Base-by-base conservation (phyloP, 2,329 filamentous ascomycete genomes). In the Aspergillus neoniger region DNA sequence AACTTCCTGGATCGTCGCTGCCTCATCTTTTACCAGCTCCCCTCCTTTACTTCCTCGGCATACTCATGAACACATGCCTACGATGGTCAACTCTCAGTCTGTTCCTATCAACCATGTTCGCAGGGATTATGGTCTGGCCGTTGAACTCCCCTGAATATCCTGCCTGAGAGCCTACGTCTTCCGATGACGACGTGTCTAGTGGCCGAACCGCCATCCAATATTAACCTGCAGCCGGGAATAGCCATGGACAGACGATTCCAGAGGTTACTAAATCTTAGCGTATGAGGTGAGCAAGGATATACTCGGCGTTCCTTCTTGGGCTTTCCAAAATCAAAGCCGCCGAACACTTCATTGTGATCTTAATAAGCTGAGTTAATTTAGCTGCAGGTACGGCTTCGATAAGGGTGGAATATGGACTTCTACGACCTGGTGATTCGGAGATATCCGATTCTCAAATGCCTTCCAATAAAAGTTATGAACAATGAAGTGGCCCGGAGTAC, bases 341-440 rank as follows among this genome's bases (percentile, higher is more conserved):
- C 47, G 32, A 8, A 50, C 47, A 32, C 12, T 50, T 30, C 47
- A 32, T 30, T 50, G 32, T 50, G 28, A 30, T 50, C 4, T 32
- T n/a, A 50, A 32, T 32, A 32, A 19, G 23, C 47, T 12, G 47
- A 32, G n/a, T 50, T 50, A 50, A 50, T 32, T 50, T 50, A 50
- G 25, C 47, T 50, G 47, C 47, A 50, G 47, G 47, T 50, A 50
- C 47, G n/a, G 25, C 25, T 32, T 44, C 39, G 53, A 55, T 55
- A 55, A 55, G 53, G 25, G 21, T 28, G 25, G 30, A 28, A 55
- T 32, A 17, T 10, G 14, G 43, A n/a, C 52, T 23, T 19, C 28
- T 17, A 43, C 39, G 41, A 55, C 41, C n/a, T 43, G 39, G 28
- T 23, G 21, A 19, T n/a, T 28, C 53, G 53, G 53, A 55, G 41